phyloP scores from a whole-genome alignment of 495 filamentous ascomycete genomes.

The Evansstolkia leycettana region DNA sequence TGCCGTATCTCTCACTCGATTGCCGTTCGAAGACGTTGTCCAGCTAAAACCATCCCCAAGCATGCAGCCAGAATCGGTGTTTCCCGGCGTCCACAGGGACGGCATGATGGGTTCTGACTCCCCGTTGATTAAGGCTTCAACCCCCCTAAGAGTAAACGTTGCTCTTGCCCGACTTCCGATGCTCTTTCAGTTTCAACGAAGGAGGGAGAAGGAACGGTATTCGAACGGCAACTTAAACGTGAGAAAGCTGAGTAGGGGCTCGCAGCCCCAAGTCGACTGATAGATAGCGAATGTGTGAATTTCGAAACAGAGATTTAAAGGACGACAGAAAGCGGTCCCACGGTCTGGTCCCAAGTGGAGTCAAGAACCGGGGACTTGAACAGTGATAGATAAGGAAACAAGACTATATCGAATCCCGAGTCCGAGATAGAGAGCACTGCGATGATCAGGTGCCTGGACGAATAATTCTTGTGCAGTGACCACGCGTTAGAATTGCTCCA shows the following conservation, averaged over 20 bases:
- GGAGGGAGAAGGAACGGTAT: neutral
- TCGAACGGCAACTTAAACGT: neutral
- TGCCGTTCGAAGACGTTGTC: neutral
- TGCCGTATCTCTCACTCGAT: neutral
- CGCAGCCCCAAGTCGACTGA: too few species aligned
- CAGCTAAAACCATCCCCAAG: neutral
- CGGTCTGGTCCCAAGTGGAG: neutral
- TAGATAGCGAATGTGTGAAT: too few species aligned
- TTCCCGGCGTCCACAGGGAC: neutral
- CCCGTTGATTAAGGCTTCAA: neutral
- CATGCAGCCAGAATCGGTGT: neutral
- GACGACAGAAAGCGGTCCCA: too few species aligned
- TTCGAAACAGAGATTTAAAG: too few species aligned
- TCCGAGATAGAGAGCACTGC: too few species aligned
- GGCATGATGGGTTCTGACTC: neutral
- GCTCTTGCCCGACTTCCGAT: too few species aligned
- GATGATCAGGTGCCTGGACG: neutral
- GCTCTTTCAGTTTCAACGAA: too few species aligned
- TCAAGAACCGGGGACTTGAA: neutral
- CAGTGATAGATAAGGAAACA: neutral
- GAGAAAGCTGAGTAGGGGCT: too few species aligned
- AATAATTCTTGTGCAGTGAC: neutral
- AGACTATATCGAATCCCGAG: neutral
- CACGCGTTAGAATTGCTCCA: neutral
- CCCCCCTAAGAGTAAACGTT: too few species aligned